Conservation (phyloP, 768 basidiomycete species). For the Mycena kentingensis region DNA sequence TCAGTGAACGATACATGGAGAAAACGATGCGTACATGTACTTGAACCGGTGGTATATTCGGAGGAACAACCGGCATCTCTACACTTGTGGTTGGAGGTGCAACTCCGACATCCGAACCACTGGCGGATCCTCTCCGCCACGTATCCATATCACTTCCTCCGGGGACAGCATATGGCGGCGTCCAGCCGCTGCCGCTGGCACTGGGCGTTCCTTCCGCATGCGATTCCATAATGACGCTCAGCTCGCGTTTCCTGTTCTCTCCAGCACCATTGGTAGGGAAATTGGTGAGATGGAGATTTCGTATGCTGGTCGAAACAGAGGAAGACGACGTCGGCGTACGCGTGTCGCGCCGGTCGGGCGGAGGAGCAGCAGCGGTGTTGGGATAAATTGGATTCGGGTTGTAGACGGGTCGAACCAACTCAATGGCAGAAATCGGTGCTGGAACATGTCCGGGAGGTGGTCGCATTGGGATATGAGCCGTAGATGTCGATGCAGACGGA, state of each 20-base stretch:
- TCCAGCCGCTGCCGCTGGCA: neutral
- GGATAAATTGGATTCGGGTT: neutral
- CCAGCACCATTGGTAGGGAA: neutral
- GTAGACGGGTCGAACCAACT: too few species aligned
- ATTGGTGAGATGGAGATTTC: neutral
- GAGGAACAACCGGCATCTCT: too few species aligned
- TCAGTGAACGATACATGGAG: neutral
- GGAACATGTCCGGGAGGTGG: neutral
- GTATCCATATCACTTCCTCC: neutral
- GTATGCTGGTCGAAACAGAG: neutral
- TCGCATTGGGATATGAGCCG: neutral
- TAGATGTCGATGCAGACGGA: neutral
- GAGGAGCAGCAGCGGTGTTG: neutral
- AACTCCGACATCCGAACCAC: neutral
- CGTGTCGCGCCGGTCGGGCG: neutral
- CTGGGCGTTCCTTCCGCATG: neutral
- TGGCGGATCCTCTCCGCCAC: neutral
- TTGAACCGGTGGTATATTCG: too few species aligned
- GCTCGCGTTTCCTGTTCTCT: neutral
- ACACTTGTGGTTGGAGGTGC: too few species aligned
- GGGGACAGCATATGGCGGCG: neutral
- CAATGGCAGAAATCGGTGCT: neutral
- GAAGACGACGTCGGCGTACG: neutral
- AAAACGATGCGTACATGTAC: neutral
- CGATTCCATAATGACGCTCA: neutral